Percentiles rank a stretch among this genome's conserved stretches.
Evolutionary conservation across 768 basidiomycete genomes (phyloP).

Genomic region (Termitomyces sp.): DNA sequence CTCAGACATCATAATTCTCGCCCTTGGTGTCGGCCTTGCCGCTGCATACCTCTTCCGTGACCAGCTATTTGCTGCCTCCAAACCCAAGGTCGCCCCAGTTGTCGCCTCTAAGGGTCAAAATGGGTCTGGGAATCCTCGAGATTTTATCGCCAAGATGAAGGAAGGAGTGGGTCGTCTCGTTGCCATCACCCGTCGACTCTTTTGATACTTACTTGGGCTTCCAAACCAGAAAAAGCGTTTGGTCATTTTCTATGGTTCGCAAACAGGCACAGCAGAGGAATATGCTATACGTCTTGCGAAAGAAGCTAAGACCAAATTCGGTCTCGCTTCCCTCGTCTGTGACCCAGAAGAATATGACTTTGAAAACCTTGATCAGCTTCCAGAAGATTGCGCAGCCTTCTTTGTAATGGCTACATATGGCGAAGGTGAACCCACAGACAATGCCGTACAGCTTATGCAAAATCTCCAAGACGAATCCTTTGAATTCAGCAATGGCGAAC

Average conservation of each 20-base stretch:
- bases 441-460: constrained; percentile 92
- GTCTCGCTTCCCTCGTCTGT: constrained; percentile 91
- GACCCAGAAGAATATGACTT: constrained; percentile 99
- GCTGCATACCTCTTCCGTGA: constrained; percentile 82
- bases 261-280: constrained; percentile 98
- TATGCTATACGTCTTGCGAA: constrained; percentile 97
- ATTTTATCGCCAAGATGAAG: constrained; percentile 94
- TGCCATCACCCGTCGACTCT: background rate
- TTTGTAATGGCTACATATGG: constrained; percentile 99
- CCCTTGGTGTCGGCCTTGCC: constrained; percentile 70
- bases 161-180: constrained; percentile 59
- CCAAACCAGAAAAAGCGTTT: constrained; percentile 83
- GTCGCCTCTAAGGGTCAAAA: constrained; percentile 43
- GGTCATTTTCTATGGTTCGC: constrained; percentile 97
- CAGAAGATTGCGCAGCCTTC: constrained; percentile 82
- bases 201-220: background rate
- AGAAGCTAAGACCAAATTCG: constrained; percentile 95
- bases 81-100: constrained; percentile 51
- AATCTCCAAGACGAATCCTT: constrained; percentile 84
- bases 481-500: constrained; percentile 79
- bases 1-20: constrained; percentile 70
- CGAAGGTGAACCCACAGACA: constrained; percentile 98
- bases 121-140: constrained; percentile 83
- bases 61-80: constrained; percentile 65
- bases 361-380: constrained; percentile 88